Conservation (phyloP, 2,329 filamentous ascomycete species). For the Xylariaceae sp. region DNA sequence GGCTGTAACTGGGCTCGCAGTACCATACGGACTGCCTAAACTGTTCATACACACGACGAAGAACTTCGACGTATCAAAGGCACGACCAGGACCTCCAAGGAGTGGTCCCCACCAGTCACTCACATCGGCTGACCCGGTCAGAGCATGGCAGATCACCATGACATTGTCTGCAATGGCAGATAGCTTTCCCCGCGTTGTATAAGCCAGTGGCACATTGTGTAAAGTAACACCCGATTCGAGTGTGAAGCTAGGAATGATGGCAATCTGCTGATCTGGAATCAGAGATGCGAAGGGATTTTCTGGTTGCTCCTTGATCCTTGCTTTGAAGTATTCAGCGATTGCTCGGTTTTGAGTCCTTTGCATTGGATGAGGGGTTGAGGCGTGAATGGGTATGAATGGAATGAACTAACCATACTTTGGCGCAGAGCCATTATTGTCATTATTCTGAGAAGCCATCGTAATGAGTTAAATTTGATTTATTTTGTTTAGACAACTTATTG, state of each 20-base stretch:
- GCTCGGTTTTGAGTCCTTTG: slow-evolving; percentile 37
- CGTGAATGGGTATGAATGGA: neutral
- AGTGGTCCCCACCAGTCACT: slow-evolving; percentile 89
- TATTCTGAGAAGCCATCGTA: slow-evolving; percentile 36
- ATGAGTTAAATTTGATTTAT: neutral
- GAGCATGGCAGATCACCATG: slow-evolving; percentile 82
- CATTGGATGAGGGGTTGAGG: neutral
- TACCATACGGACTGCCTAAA: slow-evolving; percentile 83
- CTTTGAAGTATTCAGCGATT: slow-evolving; percentile 70
- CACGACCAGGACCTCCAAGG: slow-evolving; percentile 76
- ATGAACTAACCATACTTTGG: slow-evolving; percentile 46
- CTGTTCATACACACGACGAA: slow-evolving; percentile 89
- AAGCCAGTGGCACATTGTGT: slow-evolving; percentile 75
- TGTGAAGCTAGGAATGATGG: slow-evolving; percentile 85
- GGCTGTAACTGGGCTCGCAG: slow-evolving; percentile 85
- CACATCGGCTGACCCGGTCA: slow-evolving; percentile 86
- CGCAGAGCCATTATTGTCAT: slow-evolving; percentile 27
- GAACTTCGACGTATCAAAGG: slow-evolving; percentile 83
- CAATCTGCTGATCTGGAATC: slow-evolving; percentile 88
- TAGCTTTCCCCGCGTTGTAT: slow-evolving; percentile 69
- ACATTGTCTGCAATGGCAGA: slow-evolving; percentile 67
- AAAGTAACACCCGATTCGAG: slow-evolving; percentile 91
- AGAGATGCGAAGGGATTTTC: slow-evolving; percentile 90
- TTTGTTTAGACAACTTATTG: neutral
- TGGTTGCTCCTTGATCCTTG: slow-evolving; percentile 72